phyloP scores from a whole-genome alignment of 352 stramenopile species.

The Globisporangium orthogonon region DNA sequence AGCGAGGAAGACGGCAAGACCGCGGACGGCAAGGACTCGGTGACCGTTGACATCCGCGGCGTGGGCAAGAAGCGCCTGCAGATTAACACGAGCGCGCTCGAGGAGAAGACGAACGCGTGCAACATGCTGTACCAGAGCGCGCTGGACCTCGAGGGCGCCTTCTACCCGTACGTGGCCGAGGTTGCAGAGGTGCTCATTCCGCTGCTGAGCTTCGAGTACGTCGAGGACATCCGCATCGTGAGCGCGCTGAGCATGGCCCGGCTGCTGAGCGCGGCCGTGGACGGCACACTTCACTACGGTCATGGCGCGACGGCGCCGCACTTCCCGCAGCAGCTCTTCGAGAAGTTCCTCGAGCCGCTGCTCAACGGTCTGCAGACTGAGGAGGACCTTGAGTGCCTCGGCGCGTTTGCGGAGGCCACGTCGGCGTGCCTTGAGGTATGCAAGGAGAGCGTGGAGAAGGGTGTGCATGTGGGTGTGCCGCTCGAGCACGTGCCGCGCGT shows the following conservation, averaged over 20 bases:
- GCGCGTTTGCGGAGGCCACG: constrained; percentile 66
- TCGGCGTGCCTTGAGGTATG: constrained; percentile 73
- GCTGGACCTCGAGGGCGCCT: constrained; percentile 72
- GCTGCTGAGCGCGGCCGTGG: constrained; percentile 61
- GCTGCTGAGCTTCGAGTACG: constrained; percentile 78
- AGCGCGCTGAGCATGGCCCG: constrained; percentile 72
- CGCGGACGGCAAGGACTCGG: constrained; percentile 54
- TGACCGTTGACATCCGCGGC: constrained; percentile 74
- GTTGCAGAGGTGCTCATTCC: constrained; percentile 71
- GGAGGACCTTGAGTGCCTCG: constrained; percentile 73
- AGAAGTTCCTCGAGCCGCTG: constrained; percentile 71
- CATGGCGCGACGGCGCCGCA: constrained; percentile 44
- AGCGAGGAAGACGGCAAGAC: constrained; percentile 49
- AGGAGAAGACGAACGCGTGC: constrained; percentile 84
- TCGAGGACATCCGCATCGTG: constrained; percentile 80
- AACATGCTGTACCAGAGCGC: constrained; percentile 89
- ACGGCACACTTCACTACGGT: constrained; percentile 63
- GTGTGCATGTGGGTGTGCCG: constrained; percentile 57
- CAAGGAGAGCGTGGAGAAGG: constrained; percentile 76
- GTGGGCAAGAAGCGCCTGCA: constrained; percentile 79
- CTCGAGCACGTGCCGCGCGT: constrained; percentile 63
- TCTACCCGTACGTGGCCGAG: constrained; percentile 80
- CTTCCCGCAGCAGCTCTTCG: constrained; percentile 78
- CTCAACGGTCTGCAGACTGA: constrained; percentile 67
- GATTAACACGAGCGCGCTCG: constrained; percentile 82